phyloP scores from a whole-genome alignment of 139 green algal species.

The Coelastrella sp. region DNA sequence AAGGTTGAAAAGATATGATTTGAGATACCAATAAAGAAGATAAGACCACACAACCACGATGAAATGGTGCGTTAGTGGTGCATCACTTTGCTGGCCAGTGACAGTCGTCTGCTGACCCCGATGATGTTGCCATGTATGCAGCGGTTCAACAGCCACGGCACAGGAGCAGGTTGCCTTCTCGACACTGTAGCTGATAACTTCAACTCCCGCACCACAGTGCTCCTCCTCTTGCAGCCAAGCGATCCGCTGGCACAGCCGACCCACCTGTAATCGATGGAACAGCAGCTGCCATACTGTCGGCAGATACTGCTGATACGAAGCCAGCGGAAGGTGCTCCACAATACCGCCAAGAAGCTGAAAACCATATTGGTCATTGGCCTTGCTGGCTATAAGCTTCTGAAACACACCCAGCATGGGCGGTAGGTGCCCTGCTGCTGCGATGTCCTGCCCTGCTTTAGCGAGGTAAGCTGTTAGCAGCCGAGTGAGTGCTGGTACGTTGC shows the following conservation, averaged over 20 bases:
- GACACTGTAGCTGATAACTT: too few relatives aligned
- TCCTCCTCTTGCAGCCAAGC: too few relatives aligned
- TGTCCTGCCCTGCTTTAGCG: constrained; percentile 71
- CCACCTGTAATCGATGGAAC: constrained; percentile 71
- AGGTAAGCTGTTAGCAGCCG: constrained; percentile 96
- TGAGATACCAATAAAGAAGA: too few relatives aligned
- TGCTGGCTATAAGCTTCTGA: constrained; percentile 93
- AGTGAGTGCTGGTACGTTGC: constrained; percentile 95
- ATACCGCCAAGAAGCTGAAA: constrained; percentile 92
- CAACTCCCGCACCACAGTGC: too few relatives aligned
- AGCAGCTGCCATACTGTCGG: constrained; percentile 82
- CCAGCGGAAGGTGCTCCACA: constrained; percentile 73
- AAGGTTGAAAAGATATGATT: too few relatives aligned
- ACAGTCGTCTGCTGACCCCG: too few relatives aligned
- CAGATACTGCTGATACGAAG: constrained; percentile 70
- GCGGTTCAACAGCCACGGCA: too few relatives aligned
- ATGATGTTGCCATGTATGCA: too few relatives aligned
- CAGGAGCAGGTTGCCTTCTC: too few relatives aligned
- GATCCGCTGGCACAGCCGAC: background rate
- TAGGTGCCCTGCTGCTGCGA: constrained; percentile 80
- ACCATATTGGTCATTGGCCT: constrained; percentile 92
- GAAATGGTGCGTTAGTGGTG: too few relatives aligned
- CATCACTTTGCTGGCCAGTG: too few relatives aligned
- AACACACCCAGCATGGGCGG: constrained; percentile 91
- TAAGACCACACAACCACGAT: too few relatives aligned